phyloP scores from a whole-genome alignment of 495 filamentous ascomycete species.

The Hyphodiscus hymeniophilus region DNA sequence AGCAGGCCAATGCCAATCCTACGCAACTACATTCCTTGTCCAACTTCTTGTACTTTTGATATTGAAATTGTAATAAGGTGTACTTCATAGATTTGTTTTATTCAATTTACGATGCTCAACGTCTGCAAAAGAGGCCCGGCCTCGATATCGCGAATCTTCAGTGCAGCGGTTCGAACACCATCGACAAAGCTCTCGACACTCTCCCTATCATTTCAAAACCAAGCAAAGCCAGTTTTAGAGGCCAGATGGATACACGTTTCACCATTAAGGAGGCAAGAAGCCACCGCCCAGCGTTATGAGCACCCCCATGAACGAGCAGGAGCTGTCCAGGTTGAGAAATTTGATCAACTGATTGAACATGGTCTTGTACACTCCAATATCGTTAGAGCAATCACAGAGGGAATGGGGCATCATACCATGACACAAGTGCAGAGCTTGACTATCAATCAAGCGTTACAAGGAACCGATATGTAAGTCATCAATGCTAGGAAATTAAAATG shows the following conservation, averaged over 20 bases:
- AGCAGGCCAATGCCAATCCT: not conserved
- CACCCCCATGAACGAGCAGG: not conserved
- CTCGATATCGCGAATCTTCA: conserved; percentile 17
- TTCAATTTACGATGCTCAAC: conserved; percentile 17
- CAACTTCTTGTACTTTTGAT: not conserved
- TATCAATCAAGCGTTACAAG: conserved; percentile 67
- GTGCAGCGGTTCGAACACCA: conserved; percentile 9
- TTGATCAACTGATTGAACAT: conserved; percentile 55
- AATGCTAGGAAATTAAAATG: not conserved
- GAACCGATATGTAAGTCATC: conserved; percentile 67
- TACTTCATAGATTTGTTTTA: not conserved
- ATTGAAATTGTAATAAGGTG: conserved; percentile 7
- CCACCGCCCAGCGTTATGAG: conserved; percentile 2
- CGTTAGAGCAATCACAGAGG: conserved; percentile 57
- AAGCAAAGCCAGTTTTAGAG: conserved; percentile 2
- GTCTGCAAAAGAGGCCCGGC: conserved; percentile 21
- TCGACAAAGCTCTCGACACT: conserved; percentile 19
- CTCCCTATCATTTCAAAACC: conserved; percentile 5
- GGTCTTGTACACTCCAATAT: conserved; percentile 57
- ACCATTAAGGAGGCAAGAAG: conserved; percentile 20
- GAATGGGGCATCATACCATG: conserved; percentile 78
- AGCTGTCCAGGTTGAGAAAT: conserved; percentile 44
- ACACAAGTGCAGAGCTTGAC: conserved; percentile 86
- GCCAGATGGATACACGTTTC: conserved; percentile 26
- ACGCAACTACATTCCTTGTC: conserved; percentile 7